Base-by-base conservation (phyloP, 768 basidiomycete species). In the Thelephora ganbajun region DNA sequence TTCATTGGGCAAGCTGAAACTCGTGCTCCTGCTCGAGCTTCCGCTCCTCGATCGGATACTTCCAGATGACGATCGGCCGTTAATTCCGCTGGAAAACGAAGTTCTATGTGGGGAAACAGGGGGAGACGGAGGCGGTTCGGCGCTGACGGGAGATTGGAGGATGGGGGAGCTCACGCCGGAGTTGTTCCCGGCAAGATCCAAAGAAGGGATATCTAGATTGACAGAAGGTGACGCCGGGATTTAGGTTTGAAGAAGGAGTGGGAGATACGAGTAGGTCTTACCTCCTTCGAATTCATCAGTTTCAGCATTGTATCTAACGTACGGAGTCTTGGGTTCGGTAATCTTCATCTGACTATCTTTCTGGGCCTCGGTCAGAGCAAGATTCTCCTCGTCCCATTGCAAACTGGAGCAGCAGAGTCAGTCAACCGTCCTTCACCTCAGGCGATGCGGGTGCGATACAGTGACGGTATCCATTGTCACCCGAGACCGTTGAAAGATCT, bases 271-370 rank as follows among this genome's bases (percentile, higher is more conserved):
- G 30, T 37, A 35, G 34, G 69, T 59, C 62, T 49, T 51, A 90
- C 92, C 89, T 52, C 84, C 80, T 63, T 91, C 88, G 37, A 90
- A 66, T 47, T 75, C 74, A 61, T 91, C 88, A n/a, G 82, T 81
- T 60, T 84, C 81, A 2, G 87, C 74, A 57, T 91, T 85, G 63
- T 91, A 93, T 54, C 89, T 72, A 47, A 97, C 92, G 64, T 86
- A 97, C 1, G 92, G 92, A 9, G 92, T 97, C 74, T 97, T 97
- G 46, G 92, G 92, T 59, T 97, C 92, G 2, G 88, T 91, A 59
- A 97, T 97, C 77, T 96, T 97, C 92, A 96, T 97, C 59, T 91
- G 69, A 53, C 88, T 92, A 58, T 94, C 91, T 64, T 94, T 94
- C 71, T 85, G 79, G 54, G 90, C 80, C 65, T 97, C 92, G 1